Evolutionary conservation across 1,284 basidiomycete genomes (phyloP), one percentile per base, ranked within the genome.

Genomic region (Ustilago shanxiensis): DNA sequence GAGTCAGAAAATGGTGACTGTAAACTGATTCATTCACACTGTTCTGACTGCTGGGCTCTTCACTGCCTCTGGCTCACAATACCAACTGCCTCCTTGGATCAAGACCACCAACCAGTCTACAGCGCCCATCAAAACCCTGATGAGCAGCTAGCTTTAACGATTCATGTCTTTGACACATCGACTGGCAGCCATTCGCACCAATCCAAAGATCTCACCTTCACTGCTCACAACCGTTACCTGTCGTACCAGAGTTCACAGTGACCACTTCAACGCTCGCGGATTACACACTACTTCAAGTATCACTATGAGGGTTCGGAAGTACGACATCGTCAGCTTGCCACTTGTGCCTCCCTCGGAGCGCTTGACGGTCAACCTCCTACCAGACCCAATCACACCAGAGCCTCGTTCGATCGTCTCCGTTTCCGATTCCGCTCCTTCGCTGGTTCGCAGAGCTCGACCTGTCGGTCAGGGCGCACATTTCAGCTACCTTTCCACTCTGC

Each of bases 401-500:
- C 89, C 89, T 2, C 87, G 89, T 0, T 82, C 88, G 4, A 86
- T 85, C 0, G 91, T 92, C 76, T 88, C 89, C 44, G 86, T 87
- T 1, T 47, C 72, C 10, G 66, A 51, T 7, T 78, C 79, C 20
- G 67, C 77, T 3, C 80, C 81, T 13, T 80, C 83, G 10, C 81
- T 88, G 72, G 81, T 92, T 14, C 93, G 94, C 83, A 90, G 94
- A 45, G 89, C 93, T 63, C 76, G 90, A 89, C 73, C 88, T 90
- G 58, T 88, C 90, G 76, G 88, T 10, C 86, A 89, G 0, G 86
- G 90, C 26, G 89, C 90, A 0, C 93, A 94, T 83, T 98, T 93
- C 88, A 91, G 93, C 13, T 91, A 92, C 83, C 91, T 94, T 52
- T 89, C 92, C 1, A 95, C 96, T 0, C 90, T 94, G 64, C 93